phyloP scores from a whole-genome alignment of 2,329 filamentous ascomycete species.

The Colletotrichum chrysophilum region DNA sequence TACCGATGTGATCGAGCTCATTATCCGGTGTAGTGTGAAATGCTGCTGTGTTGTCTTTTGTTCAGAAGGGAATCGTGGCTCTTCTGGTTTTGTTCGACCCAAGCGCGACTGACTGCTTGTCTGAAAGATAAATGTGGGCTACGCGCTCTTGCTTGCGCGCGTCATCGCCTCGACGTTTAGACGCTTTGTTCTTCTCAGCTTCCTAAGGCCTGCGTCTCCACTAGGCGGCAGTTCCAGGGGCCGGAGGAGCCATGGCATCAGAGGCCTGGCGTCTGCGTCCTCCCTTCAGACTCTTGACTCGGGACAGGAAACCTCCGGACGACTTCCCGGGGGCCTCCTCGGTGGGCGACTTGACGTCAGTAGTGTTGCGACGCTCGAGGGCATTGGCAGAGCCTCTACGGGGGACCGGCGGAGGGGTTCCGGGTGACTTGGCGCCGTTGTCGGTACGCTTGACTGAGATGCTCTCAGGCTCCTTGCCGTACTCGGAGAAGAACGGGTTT shows the following conservation, averaged over 20 bases:
- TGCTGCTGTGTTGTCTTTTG: background rate
- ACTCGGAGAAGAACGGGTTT: conserved; percentile 88
- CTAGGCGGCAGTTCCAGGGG: conserved; percentile 46
- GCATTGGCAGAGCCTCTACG: conserved; percentile 38
- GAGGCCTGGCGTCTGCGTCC: conserved; percentile 49
- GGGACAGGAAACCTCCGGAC: conserved; percentile 69
- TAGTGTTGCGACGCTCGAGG: conserved; percentile 70
- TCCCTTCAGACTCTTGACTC: conserved; percentile 84
- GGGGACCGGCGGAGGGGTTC: conserved; percentile 60
- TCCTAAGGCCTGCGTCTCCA: conserved; percentile 23
- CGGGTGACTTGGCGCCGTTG: conserved; percentile 49
- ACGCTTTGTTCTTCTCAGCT: background rate
- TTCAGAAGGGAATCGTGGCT: background rate
- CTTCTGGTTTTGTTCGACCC: background rate
- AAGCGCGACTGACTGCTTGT: background rate
- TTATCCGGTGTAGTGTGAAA: background rate
- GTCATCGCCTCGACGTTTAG: background rate
- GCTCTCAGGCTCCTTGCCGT: conserved; percentile 61
- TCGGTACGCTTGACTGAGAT: conserved; percentile 49
- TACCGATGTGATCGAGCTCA: background rate
- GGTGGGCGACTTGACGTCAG: conserved; percentile 51
- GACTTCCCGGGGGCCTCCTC: conserved; percentile 49
- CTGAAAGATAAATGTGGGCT: background rate
- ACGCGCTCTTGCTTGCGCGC: background rate
- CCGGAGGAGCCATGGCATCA: conserved; percentile 21